phyloP scores from a whole-genome alignment of 1,284 basidiomycete genomes.

The Apiotrichum siamense region DNA sequence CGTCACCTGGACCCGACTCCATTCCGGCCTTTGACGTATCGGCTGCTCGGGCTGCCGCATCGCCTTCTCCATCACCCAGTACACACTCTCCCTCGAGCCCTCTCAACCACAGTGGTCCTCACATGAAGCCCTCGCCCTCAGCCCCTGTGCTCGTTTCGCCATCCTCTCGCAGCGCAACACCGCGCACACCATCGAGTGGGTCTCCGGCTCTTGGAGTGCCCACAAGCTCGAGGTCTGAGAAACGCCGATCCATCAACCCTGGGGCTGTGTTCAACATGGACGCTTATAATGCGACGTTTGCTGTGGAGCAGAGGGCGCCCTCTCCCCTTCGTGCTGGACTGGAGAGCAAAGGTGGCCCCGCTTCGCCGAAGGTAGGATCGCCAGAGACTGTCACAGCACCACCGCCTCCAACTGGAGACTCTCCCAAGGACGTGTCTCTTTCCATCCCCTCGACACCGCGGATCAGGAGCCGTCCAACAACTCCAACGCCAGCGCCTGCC shows the following conservation, averaged over 20 bases:
- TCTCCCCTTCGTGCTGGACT: constrained; percentile 37
- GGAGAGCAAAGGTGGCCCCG: no score
- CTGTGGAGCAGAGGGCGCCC: constrained; percentile 36
- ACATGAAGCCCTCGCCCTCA: background rate
- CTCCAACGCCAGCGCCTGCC: background rate
- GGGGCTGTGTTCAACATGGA: constrained; percentile 45
- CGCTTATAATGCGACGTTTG: constrained; percentile 30
- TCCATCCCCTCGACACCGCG: background rate
- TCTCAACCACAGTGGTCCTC: background rate
- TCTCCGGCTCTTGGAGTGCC: constrained; percentile 36
- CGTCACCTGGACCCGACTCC: background rate
- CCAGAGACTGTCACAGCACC: background rate
- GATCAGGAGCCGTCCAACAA: background rate
- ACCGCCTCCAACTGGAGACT: background rate
- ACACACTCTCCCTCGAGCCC: background rate
- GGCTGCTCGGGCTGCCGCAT: background rate
- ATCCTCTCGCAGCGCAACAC: background rate
- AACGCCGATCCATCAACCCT: constrained; percentile 47
- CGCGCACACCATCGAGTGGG: background rate
- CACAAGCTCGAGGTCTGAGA: constrained; percentile 33
- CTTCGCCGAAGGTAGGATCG: no score
- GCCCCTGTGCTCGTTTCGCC: background rate
- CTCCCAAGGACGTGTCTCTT: background rate
- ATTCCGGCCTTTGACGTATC: background rate
- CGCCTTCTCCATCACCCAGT: background rate